Evolutionary conservation across 2,329 filamentous ascomycete genomes (phyloP).

Genomic region (Alternaria gansuensis): DNA sequence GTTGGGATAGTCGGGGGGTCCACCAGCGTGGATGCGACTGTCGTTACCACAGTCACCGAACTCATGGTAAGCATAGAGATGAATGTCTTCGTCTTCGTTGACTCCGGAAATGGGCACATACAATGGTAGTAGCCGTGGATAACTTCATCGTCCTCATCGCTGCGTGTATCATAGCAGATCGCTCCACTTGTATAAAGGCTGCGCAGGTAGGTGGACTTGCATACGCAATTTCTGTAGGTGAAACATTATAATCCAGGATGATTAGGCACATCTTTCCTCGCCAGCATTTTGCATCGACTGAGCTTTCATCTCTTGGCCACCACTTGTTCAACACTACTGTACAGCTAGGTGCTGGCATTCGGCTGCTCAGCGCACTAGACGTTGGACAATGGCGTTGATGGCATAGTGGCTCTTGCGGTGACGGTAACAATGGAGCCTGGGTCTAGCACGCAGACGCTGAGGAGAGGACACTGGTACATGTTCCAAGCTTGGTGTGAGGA

Average conservation of each 20-base stretch:
- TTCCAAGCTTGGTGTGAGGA: too few relatives aligned
- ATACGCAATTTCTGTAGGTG: conserved; percentile 70
- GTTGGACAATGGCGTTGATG: neutral
- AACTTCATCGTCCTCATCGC: conserved; percentile 62
- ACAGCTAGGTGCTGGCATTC: conserved; percentile 74
- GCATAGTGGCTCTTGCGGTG: neutral
- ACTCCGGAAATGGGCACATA: conserved; percentile 7
- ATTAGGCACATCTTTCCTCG: too few relatives aligned
- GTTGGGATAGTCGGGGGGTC: neutral
- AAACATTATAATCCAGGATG: neutral
- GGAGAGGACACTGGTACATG: too few relatives aligned
- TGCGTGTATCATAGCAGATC: conserved; percentile 70
- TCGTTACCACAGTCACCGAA: neutral
- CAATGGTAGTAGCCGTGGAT: conserved; percentile 31
- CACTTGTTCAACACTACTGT: conserved; percentile 68
- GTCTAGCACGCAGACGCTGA: too few relatives aligned
- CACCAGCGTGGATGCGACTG: neutral
- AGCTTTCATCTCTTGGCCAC: too few relatives aligned
- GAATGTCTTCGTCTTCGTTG: neutral
- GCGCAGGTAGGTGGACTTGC: conserved; percentile 67
- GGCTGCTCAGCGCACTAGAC: conserved; percentile 66
- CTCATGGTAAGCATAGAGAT: neutral
- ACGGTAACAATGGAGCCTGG: neutral
- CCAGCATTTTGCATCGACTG: too few relatives aligned
- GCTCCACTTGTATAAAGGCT: conserved; percentile 66